Conservation (phyloP, 2,329 filamentous ascomycete species). For the Thielaviopsis ethacetica region DNA sequence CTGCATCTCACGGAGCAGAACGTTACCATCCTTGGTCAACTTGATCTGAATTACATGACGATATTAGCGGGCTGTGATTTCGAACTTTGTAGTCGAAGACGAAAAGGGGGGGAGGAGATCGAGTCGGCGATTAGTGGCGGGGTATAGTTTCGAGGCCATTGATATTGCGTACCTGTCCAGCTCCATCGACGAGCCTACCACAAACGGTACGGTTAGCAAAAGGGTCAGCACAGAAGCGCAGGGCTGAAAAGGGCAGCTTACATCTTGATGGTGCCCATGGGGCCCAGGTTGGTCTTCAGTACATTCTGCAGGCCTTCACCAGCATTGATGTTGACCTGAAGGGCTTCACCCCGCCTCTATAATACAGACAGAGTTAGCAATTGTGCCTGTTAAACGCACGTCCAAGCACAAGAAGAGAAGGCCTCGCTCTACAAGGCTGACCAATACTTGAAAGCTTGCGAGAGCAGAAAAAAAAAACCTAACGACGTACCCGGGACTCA, state of each 20-base stretch:
- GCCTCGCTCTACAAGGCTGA: conserved; percentile 2
- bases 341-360: conserved; percentile 88
- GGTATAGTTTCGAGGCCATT: conserved; percentile 16
- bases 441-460: background rate
- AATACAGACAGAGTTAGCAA: conserved; percentile 14
- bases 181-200: conserved; percentile 49
- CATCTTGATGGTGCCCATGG: conserved; percentile 93
- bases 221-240: background rate
- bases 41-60: conserved; percentile 53
- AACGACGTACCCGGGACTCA: conserved; percentile 68
- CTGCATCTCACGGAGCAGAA: conserved; percentile 65
- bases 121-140: conserved; percentile 1
- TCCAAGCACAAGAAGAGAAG: background rate
- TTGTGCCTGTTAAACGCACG: conserved; percentile 2
- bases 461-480: conserved; percentile 1
- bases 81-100: conserved; percentile 13
- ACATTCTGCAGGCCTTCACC: conserved; percentile 90
- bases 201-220: background rate
- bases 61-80: conserved; percentile 12
- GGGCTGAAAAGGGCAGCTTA: conserved; percentile 22
- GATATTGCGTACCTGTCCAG: conserved; percentile 40
- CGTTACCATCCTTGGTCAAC: conserved; percentile 96
- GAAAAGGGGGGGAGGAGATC: background rate
- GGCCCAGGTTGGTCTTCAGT: conserved; percentile 88
- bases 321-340: conserved; percentile 91